Conservation (phyloP, 768 basidiomycete species). For the Tricholomella constricta region DNA sequence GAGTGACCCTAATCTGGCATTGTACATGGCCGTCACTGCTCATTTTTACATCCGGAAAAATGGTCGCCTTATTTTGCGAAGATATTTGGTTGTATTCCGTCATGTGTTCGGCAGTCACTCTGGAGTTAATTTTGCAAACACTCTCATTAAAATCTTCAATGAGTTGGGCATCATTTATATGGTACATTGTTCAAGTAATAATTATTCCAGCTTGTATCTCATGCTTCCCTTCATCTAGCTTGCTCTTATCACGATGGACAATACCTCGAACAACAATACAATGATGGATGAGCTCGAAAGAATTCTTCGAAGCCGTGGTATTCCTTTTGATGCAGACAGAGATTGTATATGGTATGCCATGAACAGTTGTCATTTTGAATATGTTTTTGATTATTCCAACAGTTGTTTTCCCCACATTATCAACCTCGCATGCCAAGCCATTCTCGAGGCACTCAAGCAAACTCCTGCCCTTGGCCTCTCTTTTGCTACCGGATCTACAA, state of each 20-base stretch:
- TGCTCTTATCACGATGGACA: slow-evolving; percentile 34
- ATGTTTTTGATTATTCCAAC: not conserved
- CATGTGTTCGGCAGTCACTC: too few relatives aligned
- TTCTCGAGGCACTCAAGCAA: slow-evolving; percentile 16
- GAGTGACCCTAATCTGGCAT: slow-evolving; percentile 24
- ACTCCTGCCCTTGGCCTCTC: slow-evolving; percentile 11
- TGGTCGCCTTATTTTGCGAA: slow-evolving; percentile 22
- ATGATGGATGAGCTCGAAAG: slow-evolving; percentile 27
- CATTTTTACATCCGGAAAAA: slow-evolving; percentile 20
- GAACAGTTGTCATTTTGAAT: not conserved
- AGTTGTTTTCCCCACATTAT: slow-evolving; percentile 33
- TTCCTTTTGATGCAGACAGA: slow-evolving; percentile 24
- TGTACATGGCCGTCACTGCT: too few relatives aligned
- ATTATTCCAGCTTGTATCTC: slow-evolving; percentile 1
- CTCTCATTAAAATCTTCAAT: slow-evolving; percentile 25
- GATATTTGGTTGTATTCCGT: slow-evolving; percentile 32
- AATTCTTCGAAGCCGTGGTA: slow-evolving; percentile 2
- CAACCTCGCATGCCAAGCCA: slow-evolving; percentile 20
- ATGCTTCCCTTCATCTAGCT: slow-evolving; percentile 14
- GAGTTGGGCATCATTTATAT: slow-evolving; percentile 20
- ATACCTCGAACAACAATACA: too few relatives aligned
- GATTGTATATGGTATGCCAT: not conserved
- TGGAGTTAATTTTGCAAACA: slow-evolving; percentile 22
- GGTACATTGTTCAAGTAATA: slow-evolving; percentile 15
- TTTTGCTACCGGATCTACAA: not conserved